phyloP scores from a whole-genome alignment of 2,329 filamentous ascomycete species.

The Emmonsiellopsis sp. region DNA sequence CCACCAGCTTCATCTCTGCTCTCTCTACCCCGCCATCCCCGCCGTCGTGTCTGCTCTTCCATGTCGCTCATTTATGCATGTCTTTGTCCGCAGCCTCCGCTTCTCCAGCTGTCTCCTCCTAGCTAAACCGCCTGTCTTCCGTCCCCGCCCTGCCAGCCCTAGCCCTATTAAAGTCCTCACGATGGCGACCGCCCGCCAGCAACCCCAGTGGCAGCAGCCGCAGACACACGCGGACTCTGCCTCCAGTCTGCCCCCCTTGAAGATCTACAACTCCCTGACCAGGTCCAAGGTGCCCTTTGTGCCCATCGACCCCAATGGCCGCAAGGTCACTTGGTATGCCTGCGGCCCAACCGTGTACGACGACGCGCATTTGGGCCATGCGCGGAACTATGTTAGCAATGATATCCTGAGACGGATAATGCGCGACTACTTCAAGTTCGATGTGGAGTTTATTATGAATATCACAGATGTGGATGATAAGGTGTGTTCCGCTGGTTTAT shows the following conservation, averaged over 20 bases:
- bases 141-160: neutral
- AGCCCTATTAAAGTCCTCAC: constrained; percentile 2
- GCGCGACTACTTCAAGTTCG: constrained; percentile 71
- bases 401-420: constrained; percentile 81
- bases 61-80: constrained; percentile 5
- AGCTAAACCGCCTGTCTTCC: neutral
- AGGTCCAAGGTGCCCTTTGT: constrained; percentile 65
- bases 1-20: neutral
- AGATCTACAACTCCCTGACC: constrained; percentile 73
- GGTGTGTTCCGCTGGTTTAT: constrained; percentile 29
- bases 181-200: constrained; percentile 27
- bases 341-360: constrained; percentile 84
- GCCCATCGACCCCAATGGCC: constrained; percentile 58
- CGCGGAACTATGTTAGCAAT: constrained; percentile 81
- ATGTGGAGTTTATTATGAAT: constrained; percentile 86
- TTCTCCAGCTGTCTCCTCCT: constrained; percentile 1
- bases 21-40: neutral
- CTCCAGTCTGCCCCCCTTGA: constrained; percentile 47
- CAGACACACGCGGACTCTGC: constrained; percentile 21
- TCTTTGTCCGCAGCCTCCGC: neutral
- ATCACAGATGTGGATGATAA: constrained; percentile 79
- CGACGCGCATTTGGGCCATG: constrained; percentile 73
- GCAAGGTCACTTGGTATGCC: constrained; percentile 74
- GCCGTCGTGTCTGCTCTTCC: neutral
- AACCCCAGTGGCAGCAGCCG: constrained; percentile 39